Percentiles rank a stretch among this genome's conserved stretches.
Evolutionary conservation across 2,329 filamentous ascomycete species (phyloP).

Genomic region (Sclerotinia borealis): DNA sequence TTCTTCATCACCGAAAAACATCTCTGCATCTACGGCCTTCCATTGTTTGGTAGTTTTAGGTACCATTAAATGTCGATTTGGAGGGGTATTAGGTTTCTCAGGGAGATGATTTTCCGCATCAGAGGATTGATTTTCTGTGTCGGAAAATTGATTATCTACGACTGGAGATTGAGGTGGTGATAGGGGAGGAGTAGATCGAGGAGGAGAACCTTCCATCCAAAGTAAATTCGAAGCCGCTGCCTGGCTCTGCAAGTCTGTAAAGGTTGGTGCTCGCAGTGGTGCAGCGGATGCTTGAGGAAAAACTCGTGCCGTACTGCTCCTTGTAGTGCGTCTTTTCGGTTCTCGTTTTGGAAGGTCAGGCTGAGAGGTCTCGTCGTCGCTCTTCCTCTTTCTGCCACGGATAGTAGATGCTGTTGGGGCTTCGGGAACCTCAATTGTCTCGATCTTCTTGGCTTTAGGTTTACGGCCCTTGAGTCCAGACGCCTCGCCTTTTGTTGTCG

Average conservation of each 20-base stretch:
- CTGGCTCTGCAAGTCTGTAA: conserved; percentile 41
- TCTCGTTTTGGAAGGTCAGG: conserved; percentile 30
- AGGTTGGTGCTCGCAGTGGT: conserved; percentile 39
- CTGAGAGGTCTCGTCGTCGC: conserved; percentile 17
- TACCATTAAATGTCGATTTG: conserved; percentile 49
- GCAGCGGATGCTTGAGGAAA: conserved; percentile 41
- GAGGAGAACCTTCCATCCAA: conserved; percentile 5
- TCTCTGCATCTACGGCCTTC: conserved; percentile 71
- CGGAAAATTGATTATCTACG: conserved; percentile 53
- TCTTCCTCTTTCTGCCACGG: conserved; percentile 28
- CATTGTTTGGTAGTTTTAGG: conserved; percentile 56
- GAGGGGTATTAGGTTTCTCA: conserved; percentile 39
- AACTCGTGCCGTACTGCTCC: conserved; percentile 38
- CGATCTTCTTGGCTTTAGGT: conserved; percentile 48
- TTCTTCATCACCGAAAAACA: conserved; percentile 48
- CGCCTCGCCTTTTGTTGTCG: background rate
- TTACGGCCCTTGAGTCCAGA: conserved; percentile 3
- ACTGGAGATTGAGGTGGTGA: conserved; percentile 40
- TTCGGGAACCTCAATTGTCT: conserved; percentile 41
- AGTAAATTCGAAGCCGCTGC: background rate
- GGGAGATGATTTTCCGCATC: conserved; percentile 70
- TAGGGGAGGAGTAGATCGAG: conserved; percentile 22
- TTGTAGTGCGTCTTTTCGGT: conserved; percentile 35
- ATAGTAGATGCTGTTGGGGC: conserved; percentile 30
- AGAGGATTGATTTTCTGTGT: conserved; percentile 67